Evolutionary conservation across 176 grass and related monocot genomes (phyloP), one percentile per base, ranked within the genome.

Genomic region (Phyllostachys edulis): DNA sequence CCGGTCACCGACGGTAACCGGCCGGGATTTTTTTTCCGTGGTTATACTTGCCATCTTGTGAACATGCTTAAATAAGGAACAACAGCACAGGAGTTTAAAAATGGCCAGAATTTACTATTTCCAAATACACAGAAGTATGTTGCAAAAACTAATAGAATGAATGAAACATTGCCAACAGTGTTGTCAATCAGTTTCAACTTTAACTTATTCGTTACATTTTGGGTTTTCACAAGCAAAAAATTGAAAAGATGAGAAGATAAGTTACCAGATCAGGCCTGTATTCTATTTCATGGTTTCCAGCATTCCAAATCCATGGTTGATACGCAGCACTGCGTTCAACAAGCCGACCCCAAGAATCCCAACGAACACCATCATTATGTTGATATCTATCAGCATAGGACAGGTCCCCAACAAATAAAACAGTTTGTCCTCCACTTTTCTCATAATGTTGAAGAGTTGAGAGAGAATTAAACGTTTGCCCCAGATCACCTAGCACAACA

Each of bases 241-340:
- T 29, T 71, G 17, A 21, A 76, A 69, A 83, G 27, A 59, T 60
- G 26, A 24, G 42, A 39, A 77, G 24, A 82, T 36, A 63, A 85
- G 49, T 69, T 95, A 98, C 96, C 91, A 98, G 79, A 80, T 98
- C 96, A 85, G 96, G 93, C 63, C 89, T 89, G 83, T 92, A 98
- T 73, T 95, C 96, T 90, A 98, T 95, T 87, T 98, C 96, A 80
- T 98, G 96, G 86, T 98, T 98, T 57, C 96, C 96, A 95, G 87
- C 14, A 60, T 56, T 86, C 84, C 90, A 95, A 62, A 98, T 95
- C 96, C 96, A 98, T 85, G 96, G 91, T 39, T 98, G 96, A 84
- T 93, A 95, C 17, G 96, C 93, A 71, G 87, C 75, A 89, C 91
- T 90, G 47, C 57, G 69, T 84, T 98, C 96, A 77, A 95, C 77